A percentile compares a stretch with the other conserved stretches of the same genome.
Conservation (phyloP, 1,284 basidiomycete species). For the Trichosporon inkin region DNA sequence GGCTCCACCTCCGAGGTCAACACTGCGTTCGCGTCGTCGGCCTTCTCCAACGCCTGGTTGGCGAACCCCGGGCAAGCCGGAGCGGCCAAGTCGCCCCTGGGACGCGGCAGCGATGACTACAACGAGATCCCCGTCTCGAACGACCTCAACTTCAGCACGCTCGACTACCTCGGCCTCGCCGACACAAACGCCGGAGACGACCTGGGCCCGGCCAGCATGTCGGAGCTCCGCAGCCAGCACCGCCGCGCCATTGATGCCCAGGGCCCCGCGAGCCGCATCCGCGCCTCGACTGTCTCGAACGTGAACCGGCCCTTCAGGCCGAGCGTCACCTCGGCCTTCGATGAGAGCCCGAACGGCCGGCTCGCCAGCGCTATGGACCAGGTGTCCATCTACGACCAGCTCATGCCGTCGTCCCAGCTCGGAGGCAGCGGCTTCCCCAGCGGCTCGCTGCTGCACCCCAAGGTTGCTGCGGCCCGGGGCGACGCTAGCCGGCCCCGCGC, state of each 20-base stretch:
- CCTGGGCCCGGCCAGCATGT: constrained; percentile 68
- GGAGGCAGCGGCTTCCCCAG: constrained; percentile 17
- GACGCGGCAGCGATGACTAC: constrained; percentile 57
- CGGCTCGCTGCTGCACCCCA: constrained; percentile 21
- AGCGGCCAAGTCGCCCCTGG: constrained; percentile 34
- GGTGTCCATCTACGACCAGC: constrained; percentile 41
- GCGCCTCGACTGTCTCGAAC: constrained; percentile 86
- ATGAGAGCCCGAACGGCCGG: constrained; percentile 57
- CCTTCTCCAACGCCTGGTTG: constrained; percentile 84
- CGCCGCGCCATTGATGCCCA: constrained; percentile 75
- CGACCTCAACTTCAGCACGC: constrained; percentile 84
- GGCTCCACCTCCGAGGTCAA: constrained; percentile 77
- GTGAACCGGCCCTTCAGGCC: constrained; percentile 59
- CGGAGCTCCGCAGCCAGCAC: constrained; percentile 76
- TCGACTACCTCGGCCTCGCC: constrained; percentile 91
- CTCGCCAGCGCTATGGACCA: constrained; percentile 38
- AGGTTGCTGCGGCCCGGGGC: constrained; percentile 19
- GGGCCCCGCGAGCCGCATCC: constrained; percentile 63
- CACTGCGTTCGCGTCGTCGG: constrained; percentile 77
- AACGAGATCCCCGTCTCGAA: constrained; percentile 54
- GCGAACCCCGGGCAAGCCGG: constrained; percentile 52
- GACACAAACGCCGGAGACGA: constrained; percentile 29
- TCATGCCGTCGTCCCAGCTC: constrained; percentile 15
- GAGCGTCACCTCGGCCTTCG: constrained; percentile 61
- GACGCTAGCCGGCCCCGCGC: constrained; percentile 67